Evolutionary conservation across 2,329 filamentous ascomycete genomes (phyloP).

Genomic region (Claviceps sp.): DNA sequence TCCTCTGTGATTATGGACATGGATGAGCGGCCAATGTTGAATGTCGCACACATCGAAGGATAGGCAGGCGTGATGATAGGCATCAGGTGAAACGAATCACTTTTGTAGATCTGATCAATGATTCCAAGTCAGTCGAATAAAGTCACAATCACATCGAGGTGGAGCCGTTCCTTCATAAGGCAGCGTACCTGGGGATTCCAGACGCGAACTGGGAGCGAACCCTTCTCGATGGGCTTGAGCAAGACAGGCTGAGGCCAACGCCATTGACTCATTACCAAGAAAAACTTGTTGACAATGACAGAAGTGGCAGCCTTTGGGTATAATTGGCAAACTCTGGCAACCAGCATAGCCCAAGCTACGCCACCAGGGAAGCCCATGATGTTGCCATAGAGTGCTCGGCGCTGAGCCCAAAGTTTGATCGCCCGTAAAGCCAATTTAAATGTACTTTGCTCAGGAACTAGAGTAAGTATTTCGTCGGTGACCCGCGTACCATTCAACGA

Average conservation of each 20-base stretch:
- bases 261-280: conserved; percentile 82
- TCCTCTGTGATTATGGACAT: conserved; percentile 75
- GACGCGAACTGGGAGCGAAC: conserved; percentile 66
- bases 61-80: conserved; percentile 96
- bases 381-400: conserved; percentile 85
- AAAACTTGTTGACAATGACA: conserved; percentile 86
- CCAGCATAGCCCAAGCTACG: conserved; percentile 96
- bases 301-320: conserved; percentile 87
- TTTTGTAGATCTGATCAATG: conserved; percentile 51
- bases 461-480: conserved; percentile 76
- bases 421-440: conserved; percentile 82
- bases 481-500: conserved; percentile 91
- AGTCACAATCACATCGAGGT: neutral
- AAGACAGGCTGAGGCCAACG: conserved; percentile 89
- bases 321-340: conserved; percentile 87
- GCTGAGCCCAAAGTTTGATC: conserved; percentile 93
- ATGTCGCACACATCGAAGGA: conserved; percentile 94
- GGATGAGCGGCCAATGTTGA: conserved; percentile 82
- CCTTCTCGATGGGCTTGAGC: conserved; percentile 75
- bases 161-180: neutral
- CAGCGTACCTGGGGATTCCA: conserved; percentile 75
- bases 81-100: conserved; percentile 83
- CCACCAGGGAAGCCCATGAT: conserved; percentile 94
- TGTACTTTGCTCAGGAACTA: conserved; percentile 80
- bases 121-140: conserved; percentile 5